Evolutionary conservation across 306 rosid genomes (phyloP).

Genomic region (Purshia tridentata): DNA sequence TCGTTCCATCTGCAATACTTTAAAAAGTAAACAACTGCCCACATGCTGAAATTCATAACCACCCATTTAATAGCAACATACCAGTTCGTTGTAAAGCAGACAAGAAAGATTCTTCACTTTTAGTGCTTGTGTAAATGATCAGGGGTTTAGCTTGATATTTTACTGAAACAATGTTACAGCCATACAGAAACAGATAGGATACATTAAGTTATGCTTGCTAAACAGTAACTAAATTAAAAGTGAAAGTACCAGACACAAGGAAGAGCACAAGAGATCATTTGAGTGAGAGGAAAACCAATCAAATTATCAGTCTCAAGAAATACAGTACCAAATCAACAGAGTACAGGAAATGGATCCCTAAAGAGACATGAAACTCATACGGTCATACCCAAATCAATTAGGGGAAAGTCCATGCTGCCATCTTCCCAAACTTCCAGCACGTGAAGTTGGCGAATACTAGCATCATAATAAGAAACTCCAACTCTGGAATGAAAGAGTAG

Average conservation of each 20-base stretch:
- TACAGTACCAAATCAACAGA: constrained; percentile 18
- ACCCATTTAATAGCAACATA: constrained; percentile 37
- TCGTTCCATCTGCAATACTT: constrained; percentile 62
- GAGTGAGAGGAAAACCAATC: neutral
- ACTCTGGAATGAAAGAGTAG: constrained; percentile 52
- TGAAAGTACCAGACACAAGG: neutral
- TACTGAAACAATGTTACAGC: constrained; percentile 50
- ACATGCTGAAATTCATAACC: constrained; percentile 22
- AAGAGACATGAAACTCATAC: constrained; percentile 46
- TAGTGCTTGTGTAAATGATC: constrained; percentile 85
- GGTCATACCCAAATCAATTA: constrained; percentile 75
- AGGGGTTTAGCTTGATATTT: constrained; percentile 91
- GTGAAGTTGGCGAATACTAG: constrained; percentile 80
- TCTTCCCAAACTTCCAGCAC: constrained; percentile 97
- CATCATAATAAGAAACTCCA: constrained; percentile 87
- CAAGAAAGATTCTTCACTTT: constrained; percentile 82
- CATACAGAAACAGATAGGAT: constrained; percentile 25
- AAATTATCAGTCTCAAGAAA: constrained; percentile 17
- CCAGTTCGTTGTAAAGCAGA: constrained; percentile 86
- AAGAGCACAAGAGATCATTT: neutral
- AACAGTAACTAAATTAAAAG: neutral
- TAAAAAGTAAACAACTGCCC: constrained; percentile 35
- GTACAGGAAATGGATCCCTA: constrained; percentile 20
- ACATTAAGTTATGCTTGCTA: constrained; percentile 6
- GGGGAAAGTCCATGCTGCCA: constrained; percentile 69